Base-by-base conservation (phyloP, 192 early-diverging fungal species). In the Coemansia nantahalensis region DNA sequence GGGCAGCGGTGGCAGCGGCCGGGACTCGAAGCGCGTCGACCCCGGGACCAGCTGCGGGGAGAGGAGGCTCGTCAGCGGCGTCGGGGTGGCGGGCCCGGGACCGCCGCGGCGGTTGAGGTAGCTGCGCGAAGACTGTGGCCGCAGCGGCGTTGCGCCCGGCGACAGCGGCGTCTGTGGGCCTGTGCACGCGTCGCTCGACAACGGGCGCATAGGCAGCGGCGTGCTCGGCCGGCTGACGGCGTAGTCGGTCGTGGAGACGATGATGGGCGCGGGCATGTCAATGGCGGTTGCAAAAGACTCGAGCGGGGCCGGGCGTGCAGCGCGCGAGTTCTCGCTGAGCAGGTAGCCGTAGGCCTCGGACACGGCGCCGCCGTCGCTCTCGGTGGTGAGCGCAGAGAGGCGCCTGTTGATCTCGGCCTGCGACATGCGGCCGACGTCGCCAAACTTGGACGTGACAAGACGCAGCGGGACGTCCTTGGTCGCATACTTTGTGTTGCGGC, bases 391-490 rank as follows among this genome's bases (percentile, higher is more conserved):
- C 14, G 71, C 60, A 10, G 71, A 75, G 19, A 75, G 36, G 15
- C 71, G 50, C 35, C 57, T 62, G 60, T 75, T 75, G 43, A 75
- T 75, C 14, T 75, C 71, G 15, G 49, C 71, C 56, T 75, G 71
- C 46, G 71, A 75, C 51, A 52, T 54, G 11, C 63, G 64, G 4
- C 71, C 71, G 8, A 75, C 65, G 37, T 75, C 65, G 39, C 71
- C 71, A 53, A 75, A 75, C 54, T 75, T 75, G 34, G 65, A 68
- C 8, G 71, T 75, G 21, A 75, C 71, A 35, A 75, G 44, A 2
- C 71, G 71, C 45, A 75, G 38, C 8, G 71, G 71, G 4, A 75
- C 56, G 13, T 75, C 71, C 56, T 75, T 75, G 17, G 65, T 75
- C 10, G 65, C 56, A 21, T 68, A 59, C 36, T 59, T 59, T 35